A percentile compares a stretch with the other conserved stretches of the same genome.
phyloP scores from a whole-genome alignment of 2,329 filamentous ascomycete species.

The Venturiaceae sp. region DNA sequence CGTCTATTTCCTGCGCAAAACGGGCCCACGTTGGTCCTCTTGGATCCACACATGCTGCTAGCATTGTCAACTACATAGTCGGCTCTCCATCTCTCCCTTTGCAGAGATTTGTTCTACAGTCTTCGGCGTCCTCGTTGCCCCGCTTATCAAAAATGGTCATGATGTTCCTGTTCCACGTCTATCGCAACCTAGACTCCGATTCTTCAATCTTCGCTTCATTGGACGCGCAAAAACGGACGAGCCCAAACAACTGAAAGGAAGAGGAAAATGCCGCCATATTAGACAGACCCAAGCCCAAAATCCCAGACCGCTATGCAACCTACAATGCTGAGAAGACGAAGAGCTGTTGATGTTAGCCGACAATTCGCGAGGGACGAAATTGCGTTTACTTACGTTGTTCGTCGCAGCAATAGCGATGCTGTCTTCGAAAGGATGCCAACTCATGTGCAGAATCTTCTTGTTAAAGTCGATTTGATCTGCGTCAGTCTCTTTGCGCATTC shows the following conservation, averaged over 20 bases:
- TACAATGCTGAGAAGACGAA: slow-evolving; percentile 47
- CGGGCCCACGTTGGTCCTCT: not conserved
- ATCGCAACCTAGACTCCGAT: slow-evolving; percentile 1
- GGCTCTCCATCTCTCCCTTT: not conserved
- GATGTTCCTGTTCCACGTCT: not conserved
- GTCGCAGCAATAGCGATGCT: slow-evolving; percentile 99
- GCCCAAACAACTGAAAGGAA: not conserved
- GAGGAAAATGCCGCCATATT: not conserved
- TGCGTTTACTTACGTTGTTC: slow-evolving; percentile 73
- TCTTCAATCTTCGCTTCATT: not conserved
- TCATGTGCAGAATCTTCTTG: slow-evolving; percentile 99
- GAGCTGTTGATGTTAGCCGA: slow-evolving; percentile 26
- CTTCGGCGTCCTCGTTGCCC: not conserved
- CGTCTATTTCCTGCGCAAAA: not conserved
- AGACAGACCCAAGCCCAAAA: not conserved
- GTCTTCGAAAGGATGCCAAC: slow-evolving; percentile 99
- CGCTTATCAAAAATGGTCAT: not conserved
- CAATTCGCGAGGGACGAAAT: slow-evolving; percentile 4
- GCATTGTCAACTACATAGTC: slow-evolving; percentile 1
- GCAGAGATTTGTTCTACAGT: not conserved
- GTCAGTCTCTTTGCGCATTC: slow-evolving; percentile 98
- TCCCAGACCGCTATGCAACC: slow-evolving; percentile 10
- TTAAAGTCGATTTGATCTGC: slow-evolving; percentile 99
- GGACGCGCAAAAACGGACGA: not conserved
- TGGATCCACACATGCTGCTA: not conserved